Evolutionary conservation across 2,329 filamentous ascomycete genomes (phyloP), one percentile per base, ranked within the genome.

Genomic region (Alternaria sp.): DNA sequence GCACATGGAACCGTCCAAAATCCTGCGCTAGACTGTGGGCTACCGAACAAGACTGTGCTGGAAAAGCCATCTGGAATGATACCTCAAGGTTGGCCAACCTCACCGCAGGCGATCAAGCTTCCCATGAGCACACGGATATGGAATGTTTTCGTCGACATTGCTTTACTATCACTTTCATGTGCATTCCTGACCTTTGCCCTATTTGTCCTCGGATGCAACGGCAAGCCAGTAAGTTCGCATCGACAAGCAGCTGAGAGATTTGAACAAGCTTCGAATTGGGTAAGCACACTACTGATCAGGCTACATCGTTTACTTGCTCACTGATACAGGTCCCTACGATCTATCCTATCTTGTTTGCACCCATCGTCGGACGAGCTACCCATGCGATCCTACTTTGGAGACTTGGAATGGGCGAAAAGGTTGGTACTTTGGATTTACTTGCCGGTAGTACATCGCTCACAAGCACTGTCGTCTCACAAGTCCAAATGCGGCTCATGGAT

Each of bases 401-500:
- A 4, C 8, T 49, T 1, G 30, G 1, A 5, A 36, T 0, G 5
- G 46, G 46, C 30, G 7, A 49, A 34, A 6, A 18, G 2, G n/a
- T 49, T 5, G 18, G 2, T 16, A 16, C 1, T 0, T 7, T 49
- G 2, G 30, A 49, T 6, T 11, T 1, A 36, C 30, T 50, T 0
- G 30, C 46, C 8, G 5, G 46, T 2, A 50, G 46, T 4, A 7
- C 46, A 2, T 50, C 46, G 2, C 46, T 50, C 4, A 36, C 30
- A 0, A 36, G 46, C 1, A 36, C 46, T 1, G 46, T 50, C 0
- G 30, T 12, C 1, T 50, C 46, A 8, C 46, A 50, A 4, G 36
- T 50, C 0, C 46, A 50, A 2, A 2, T 36, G 0, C 30, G 20
- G 1, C 1, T 16, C 0, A 1, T 50, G 2, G 12, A 20, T 14